A percentile compares a stretch with the other conserved stretches of the same genome.
phyloP scores from a whole-genome alignment of 371 early-diverging fungal genomes.

The Chytridium lagenaria region DNA sequence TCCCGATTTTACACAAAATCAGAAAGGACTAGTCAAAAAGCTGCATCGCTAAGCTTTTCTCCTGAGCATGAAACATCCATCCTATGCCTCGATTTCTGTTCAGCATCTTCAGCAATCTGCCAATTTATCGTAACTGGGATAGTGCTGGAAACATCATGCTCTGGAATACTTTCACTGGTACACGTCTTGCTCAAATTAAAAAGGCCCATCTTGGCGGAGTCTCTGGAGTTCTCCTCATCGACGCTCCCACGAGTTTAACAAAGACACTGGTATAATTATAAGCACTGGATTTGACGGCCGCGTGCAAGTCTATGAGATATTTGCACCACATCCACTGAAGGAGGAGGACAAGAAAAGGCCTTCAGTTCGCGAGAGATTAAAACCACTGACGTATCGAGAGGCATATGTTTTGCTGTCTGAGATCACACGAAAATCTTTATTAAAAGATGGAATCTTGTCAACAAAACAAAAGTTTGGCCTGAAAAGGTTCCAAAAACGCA shows the following conservation, averaged over 20 bases:
- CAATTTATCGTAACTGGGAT: constrained; percentile 42
- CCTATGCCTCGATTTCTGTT: constrained; percentile 28
- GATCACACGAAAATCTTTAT: background rate
- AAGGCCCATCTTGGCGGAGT: constrained; percentile 45
- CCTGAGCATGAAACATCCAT: constrained; percentile 32
- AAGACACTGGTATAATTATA: constrained; percentile 22
- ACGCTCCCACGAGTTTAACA: constrained; percentile 10
- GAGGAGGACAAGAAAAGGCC: background rate
- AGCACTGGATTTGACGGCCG: constrained; percentile 46
- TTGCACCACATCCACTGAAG: background rate
- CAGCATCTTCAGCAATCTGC: background rate
- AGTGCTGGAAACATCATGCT: constrained; percentile 36
- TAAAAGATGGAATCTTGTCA: too few species aligned
- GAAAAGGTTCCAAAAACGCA: too few species aligned
- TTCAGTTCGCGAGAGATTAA: background rate
- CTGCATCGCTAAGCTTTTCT: background rate
- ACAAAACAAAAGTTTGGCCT: too few species aligned
- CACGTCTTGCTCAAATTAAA: constrained; percentile 22
- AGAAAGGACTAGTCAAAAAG: background rate
- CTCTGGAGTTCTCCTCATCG: constrained; percentile 30
- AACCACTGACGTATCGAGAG: background rate
- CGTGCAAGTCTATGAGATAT: constrained; percentile 33
- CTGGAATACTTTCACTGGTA: constrained; percentile 51
- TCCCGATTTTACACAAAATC: background rate
- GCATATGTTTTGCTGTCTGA: background rate